A percentile compares a stretch with the other conserved stretches of the same genome.
Conservation (phyloP, 2,329 filamentous ascomycete genomes). For the Penicillium sp. region DNA sequence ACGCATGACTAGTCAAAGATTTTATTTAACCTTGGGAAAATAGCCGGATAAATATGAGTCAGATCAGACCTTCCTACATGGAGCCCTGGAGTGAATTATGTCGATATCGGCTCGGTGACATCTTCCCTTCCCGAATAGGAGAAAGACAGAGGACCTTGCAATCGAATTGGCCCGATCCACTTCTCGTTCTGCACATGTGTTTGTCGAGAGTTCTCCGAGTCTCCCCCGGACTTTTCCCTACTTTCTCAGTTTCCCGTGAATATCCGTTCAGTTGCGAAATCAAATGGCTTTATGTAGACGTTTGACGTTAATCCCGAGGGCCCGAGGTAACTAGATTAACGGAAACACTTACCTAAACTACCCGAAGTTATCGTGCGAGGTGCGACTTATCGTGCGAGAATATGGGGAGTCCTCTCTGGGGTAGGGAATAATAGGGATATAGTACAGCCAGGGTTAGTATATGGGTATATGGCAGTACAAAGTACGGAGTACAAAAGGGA, state of each 20-base stretch:
- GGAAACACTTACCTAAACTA: constrained; percentile 20
- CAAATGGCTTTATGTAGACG: background rate
- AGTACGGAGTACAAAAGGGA: background rate
- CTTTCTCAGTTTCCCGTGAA: constrained; percentile 17
- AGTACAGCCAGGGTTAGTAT: background rate
- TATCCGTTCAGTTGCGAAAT: constrained; percentile 16
- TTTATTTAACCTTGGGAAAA: background rate
- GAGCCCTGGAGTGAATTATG: too few species aligned
- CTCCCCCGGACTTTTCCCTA: constrained; percentile 18
- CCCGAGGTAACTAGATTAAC: constrained; percentile 23
- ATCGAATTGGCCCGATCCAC: constrained; percentile 1
- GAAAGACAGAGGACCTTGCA: background rate
- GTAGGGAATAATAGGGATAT: background rate
- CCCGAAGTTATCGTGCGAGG: constrained; percentile 11
- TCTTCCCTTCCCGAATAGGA: constrained; percentile 16
- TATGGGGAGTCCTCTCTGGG: constrained; percentile 12
- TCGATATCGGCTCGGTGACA: constrained; percentile 1
- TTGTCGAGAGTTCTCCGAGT: constrained; percentile 27
- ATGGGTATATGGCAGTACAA: background rate
- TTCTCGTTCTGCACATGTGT: background rate
- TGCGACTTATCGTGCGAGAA: constrained; percentile 9
- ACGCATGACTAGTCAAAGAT: constrained; percentile 20
- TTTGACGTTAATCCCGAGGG: constrained; percentile 11
- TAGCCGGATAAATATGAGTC: background rate
- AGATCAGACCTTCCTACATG: background rate